Evolutionary conservation across 1,284 basidiomycete species (phyloP).

Genomic region (Cutaneotrichosporon arboriforme): DNA sequence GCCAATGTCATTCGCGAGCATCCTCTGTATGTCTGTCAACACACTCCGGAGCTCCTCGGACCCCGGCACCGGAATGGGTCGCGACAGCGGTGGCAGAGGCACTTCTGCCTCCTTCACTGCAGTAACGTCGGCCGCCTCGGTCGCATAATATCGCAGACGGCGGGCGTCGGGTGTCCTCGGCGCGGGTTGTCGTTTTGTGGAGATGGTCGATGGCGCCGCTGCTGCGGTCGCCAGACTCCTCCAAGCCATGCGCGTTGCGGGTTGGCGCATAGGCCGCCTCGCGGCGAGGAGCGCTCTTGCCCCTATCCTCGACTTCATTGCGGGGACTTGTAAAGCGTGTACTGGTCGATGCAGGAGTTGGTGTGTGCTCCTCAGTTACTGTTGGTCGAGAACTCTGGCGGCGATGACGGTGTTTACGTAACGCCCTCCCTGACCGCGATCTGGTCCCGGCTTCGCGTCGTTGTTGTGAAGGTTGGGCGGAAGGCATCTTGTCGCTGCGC

Average conservation of each 20-base stretch:
- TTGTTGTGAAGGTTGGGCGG: not conserved
- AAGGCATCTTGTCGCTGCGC: not conserved
- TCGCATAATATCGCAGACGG: not conserved
- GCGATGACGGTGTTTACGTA: too few species aligned
- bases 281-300: not conserved
- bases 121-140: not conserved
- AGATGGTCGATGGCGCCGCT: too few species aligned
- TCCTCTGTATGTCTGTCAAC: not conserved
- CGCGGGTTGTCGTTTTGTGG: too few species aligned
- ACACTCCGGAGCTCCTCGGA: not conserved
- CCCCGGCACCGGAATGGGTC: not conserved
- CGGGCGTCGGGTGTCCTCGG: not conserved
- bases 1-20: slow-evolving; percentile 36
- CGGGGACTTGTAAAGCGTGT: not conserved
- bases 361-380: too few species aligned
- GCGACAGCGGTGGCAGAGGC: not conserved
- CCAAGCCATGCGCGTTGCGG: too few species aligned
- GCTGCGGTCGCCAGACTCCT: too few species aligned
- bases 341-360: too few species aligned
- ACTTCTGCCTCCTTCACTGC: not conserved
- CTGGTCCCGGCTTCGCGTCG: not conserved
- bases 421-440: not conserved
- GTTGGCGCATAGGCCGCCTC: not conserved
- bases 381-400: too few species aligned
- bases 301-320: slow-evolving; percentile 2